Percentiles rank a stretch among this genome's conserved stretches.
These are phyloP conservation scores for Daedaleopsis sinensis DNA, from an alignment of 768 basidiomycete genomes.

Conservation along the genomic window DNA sequence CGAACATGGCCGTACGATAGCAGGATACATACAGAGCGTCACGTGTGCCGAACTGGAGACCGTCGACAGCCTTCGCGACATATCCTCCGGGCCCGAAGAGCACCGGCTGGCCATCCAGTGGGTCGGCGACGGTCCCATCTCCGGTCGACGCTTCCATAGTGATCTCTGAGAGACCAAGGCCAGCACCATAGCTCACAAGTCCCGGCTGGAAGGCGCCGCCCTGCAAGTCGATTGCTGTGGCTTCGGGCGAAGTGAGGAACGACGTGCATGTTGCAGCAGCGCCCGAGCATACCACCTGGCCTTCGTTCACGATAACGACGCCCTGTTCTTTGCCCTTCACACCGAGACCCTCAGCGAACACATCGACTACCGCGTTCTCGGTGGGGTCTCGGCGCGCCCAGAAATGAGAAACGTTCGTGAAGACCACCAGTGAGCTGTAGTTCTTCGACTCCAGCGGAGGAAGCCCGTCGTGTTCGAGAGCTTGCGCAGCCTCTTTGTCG, in stretches of 20 bases:
- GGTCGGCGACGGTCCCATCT: constrained; percentile 62
- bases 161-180: constrained; percentile 69
- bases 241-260: constrained; percentile 10
- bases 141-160: constrained; percentile 55
- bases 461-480: constrained; percentile 65
- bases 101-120: constrained; percentile 44
- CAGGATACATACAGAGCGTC: constrained; percentile 32
- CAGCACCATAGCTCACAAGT: constrained; percentile 63
- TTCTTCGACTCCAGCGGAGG: constrained; percentile 58
- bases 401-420: constrained; percentile 54
- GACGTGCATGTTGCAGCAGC: constrained; percentile 17
- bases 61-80: constrained; percentile 66
- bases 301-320: constrained; percentile 53
- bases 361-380: constrained; percentile 17
- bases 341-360: background rate
- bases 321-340: constrained; percentile 15
- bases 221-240: constrained; percentile 51
- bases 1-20: background rate
- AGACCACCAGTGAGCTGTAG: constrained; percentile 44
- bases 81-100: constrained; percentile 46
- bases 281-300: constrained; percentile 55
- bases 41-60: constrained; percentile 49
- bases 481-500: constrained; percentile 58
- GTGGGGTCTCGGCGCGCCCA: constrained; percentile 24
- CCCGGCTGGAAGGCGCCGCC: constrained; percentile 68